These are phyloP conservation scores for Heliamphora pulchella DNA, from an alignment of 179 eudicot species.

Conservation along the genomic window DNA sequence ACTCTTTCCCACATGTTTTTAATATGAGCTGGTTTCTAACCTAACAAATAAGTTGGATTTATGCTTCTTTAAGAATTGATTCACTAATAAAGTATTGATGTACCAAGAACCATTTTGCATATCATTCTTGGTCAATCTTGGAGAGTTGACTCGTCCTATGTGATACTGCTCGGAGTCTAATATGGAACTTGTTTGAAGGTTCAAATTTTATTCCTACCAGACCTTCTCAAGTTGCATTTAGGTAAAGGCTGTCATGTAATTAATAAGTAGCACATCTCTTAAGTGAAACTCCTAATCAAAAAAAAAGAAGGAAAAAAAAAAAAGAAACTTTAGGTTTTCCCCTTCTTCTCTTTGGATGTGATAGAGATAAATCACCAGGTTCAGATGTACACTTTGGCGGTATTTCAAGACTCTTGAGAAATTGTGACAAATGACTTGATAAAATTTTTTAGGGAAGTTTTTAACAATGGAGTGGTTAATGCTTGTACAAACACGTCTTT, in stretches of 20 bases:
- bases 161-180: not conserved
- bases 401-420: too few species aligned
- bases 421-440: too few species aligned
- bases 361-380: not conserved
- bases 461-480: too few species aligned
- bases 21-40: not conserved
- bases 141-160: not conserved
- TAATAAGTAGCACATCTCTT: not conserved
- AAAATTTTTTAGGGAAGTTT: too few species aligned
- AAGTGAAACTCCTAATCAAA: not conserved
- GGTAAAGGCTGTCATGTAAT: not conserved
- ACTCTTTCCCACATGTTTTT: not conserved
- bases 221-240: not conserved
- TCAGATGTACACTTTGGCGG: too few species aligned
- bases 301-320: too few species aligned
- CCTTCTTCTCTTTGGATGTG: not conserved
- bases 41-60: not conserved
- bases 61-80: not conserved
- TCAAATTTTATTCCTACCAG: not conserved
- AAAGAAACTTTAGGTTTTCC: not conserved
- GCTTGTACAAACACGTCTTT: too few species aligned
- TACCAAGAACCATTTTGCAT: not conserved
- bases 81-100: not conserved
- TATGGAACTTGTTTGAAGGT: not conserved
- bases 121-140: not conserved